phyloP scores from a whole-genome alignment of 2,329 filamentous ascomycete genomes.

The Madurella mycetomatis region DNA sequence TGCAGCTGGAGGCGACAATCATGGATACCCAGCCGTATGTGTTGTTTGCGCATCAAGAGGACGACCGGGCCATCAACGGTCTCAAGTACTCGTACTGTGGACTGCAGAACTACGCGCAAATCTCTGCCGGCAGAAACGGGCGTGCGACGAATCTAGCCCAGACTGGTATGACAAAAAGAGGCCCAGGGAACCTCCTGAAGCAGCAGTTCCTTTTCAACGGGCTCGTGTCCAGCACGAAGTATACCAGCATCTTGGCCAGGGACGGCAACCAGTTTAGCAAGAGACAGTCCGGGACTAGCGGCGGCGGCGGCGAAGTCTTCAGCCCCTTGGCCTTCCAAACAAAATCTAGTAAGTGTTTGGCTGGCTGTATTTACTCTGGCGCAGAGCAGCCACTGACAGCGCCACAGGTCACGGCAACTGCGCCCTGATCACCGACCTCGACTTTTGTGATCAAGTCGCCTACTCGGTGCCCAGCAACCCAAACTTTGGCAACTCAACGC shows the following conservation, averaged over 20 bases:
- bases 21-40: constrained; percentile 62
- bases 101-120: constrained; percentile 60
- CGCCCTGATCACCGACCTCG: constrained; percentile 78
- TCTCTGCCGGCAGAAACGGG: constrained; percentile 54
- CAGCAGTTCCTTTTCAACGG: constrained; percentile 83
- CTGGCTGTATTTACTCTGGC: too few relatives aligned
- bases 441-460: constrained; percentile 82
- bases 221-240: constrained; percentile 67
- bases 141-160: constrained; percentile 44
- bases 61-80: constrained; percentile 59
- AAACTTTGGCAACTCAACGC: constrained; percentile 50
- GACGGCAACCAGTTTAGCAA: constrained; percentile 45
- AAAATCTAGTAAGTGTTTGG: constrained; percentile 58
- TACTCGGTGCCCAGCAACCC: constrained; percentile 87
- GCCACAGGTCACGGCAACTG: constrained; percentile 65
- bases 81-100: constrained; percentile 80
- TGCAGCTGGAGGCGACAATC: constrained; percentile 49
- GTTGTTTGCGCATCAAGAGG: constrained; percentile 66
- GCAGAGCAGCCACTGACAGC: constrained; percentile 3
- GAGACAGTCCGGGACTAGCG: constrained; percentile 39
- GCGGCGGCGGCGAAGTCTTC: constrained; percentile 75
- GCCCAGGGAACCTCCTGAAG: constrained; percentile 63
- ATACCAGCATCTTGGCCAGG: constrained; percentile 68
- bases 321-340: constrained; percentile 69
- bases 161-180: constrained; percentile 65